Evolutionary conservation across 495 filamentous ascomycete species (phyloP).

Genomic region (Alectoria sarmentosa): DNA sequence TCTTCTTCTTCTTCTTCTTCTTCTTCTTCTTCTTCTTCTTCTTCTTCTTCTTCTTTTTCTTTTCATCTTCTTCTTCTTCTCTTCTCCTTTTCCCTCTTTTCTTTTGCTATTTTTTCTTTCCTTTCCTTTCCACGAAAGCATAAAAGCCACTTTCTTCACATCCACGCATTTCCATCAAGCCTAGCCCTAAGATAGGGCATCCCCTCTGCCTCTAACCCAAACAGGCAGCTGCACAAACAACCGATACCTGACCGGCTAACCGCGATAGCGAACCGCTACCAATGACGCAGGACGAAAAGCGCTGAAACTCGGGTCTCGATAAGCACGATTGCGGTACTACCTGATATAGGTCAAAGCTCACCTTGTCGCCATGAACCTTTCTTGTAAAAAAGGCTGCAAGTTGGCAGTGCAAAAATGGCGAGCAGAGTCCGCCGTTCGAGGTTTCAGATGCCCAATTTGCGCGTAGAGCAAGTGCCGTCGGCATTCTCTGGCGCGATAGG

Average conservation of each 20-base stretch:
- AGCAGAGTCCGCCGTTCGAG: not conserved
- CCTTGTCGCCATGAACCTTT: not conserved
- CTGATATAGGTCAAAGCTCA: not conserved
- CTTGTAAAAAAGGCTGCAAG: not conserved
- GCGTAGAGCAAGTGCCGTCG: constrained; percentile 18
- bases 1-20: no score
- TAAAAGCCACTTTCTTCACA: no score
- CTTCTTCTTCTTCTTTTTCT: no score
- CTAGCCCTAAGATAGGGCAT: no score
- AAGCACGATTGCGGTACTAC: not conserved
- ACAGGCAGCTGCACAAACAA: not conserved
- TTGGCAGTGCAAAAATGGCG: not conserved
- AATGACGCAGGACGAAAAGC: not conserved
- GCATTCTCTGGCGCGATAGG: constrained; percentile 18
- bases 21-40: no score
- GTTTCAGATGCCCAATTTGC: constrained; percentile 4
- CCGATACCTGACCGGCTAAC: no score
- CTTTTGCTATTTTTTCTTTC: no score
- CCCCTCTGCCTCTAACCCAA: not conserved
- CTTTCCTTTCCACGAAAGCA: no score
- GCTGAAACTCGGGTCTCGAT: not conserved
- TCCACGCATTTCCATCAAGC: no score
- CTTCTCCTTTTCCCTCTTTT: no score
- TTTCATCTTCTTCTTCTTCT: no score
- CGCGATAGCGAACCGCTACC: not conserved